These are phyloP conservation scores for Mortierella sp. DNA, from an alignment of 371 early-diverging fungal species.

Conservation along the genomic window DNA sequence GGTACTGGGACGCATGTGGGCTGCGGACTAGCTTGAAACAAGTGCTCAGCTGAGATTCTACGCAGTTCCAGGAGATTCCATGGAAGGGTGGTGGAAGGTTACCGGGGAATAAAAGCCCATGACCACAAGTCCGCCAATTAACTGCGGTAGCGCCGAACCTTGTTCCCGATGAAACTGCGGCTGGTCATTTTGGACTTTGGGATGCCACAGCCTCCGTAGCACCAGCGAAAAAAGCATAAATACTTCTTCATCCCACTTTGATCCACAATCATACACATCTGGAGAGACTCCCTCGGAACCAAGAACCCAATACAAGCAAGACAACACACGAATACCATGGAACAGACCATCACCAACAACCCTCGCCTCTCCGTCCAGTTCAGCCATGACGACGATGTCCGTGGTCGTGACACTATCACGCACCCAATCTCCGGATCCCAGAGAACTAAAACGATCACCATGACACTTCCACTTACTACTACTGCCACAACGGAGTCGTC, in stretches of 20 bases:
- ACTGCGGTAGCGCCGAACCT: too few relatives aligned
- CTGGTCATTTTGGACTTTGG: background rate
- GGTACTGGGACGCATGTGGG: too few relatives aligned
- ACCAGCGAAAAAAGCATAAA: background rate
- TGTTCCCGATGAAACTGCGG: too few relatives aligned
- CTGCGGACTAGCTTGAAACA: too few relatives aligned
- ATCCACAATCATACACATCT: background rate
- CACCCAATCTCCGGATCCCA: conserved; percentile 3
- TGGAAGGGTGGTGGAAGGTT: too few relatives aligned
- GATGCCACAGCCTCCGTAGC: background rate
- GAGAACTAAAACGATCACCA: background rate
- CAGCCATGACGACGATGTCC: conserved; percentile 13
- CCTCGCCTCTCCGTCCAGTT: conserved; percentile 23
- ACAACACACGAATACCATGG: conserved; percentile 12
- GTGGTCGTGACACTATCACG: conserved; percentile 7
- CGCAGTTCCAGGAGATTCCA: too few relatives aligned
- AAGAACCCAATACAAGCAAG: too few relatives aligned
- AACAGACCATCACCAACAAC: conserved; percentile 12
- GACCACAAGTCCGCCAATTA: too few relatives aligned
- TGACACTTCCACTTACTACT: conserved; percentile 21
- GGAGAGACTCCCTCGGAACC: background rate
- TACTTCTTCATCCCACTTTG: background rate
- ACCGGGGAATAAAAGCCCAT: too few relatives aligned
- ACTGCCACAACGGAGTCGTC: conserved; percentile 15
- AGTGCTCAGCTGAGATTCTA: too few relatives aligned